These are phyloP conservation scores for Vitis amurensis DNA, from an alignment of 164 flowering plant genomes.

Conservation along the genomic window DNA sequence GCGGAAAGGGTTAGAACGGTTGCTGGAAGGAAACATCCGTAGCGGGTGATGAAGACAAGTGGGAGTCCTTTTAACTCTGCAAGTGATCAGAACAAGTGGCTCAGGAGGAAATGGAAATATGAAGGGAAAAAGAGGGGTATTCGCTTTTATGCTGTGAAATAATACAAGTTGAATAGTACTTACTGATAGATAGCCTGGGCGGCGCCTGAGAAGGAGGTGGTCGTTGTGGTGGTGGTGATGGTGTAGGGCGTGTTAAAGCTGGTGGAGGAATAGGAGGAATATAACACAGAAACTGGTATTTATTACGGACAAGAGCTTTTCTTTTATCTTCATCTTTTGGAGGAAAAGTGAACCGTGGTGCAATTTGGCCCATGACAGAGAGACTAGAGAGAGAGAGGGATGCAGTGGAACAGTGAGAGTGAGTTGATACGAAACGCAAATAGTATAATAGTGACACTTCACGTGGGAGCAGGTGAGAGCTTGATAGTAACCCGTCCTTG, in stretches of 20 bases:
- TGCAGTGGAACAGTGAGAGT: slow-evolving; percentile 5
- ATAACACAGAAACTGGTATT: slow-evolving; percentile 4
- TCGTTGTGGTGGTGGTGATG: neutral
- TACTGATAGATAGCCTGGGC: no score
- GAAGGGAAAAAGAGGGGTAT: no score
- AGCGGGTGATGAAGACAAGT: neutral
- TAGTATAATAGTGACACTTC: slow-evolving; percentile 10
- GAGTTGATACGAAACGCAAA: neutral
- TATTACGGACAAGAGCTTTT: neutral
- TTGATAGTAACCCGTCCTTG: slow-evolving; percentile 17
- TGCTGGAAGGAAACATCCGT: slow-evolving; percentile 18
- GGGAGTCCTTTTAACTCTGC: no score
- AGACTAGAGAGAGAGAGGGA: neutral
- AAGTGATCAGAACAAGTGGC: no score
- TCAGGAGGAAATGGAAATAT: no score
- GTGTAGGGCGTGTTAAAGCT: neutral
- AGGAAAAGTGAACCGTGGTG: neutral
- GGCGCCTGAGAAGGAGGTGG: neutral
- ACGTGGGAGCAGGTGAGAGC: slow-evolving; percentile 23
- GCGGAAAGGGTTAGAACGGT: slow-evolving; percentile 4
- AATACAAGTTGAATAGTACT: no score
- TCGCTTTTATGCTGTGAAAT: no score
- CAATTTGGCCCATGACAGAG: neutral
- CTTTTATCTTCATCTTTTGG: neutral
- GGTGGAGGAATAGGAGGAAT: slow-evolving; percentile 3